Base-by-base conservation (phyloP, 1,284 basidiomycete species). In the Cystobasidium slooffiae region DNA sequence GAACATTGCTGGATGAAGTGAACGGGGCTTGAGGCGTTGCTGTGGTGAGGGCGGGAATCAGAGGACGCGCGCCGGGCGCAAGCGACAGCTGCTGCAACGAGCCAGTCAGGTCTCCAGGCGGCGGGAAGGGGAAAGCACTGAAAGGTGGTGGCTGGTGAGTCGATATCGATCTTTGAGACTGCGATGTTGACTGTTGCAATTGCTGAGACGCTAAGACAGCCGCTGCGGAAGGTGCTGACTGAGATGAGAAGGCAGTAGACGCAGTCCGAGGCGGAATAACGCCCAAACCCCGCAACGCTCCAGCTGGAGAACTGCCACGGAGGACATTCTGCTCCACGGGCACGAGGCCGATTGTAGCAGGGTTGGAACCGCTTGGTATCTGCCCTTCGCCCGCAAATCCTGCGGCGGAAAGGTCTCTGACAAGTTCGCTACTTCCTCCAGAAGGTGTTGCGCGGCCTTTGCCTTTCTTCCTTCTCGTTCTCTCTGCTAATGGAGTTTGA, bases 401-500 rank as follows among this genome's bases (percentile, higher is more conserved):
- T 20, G 56, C 10, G 6, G 56, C 56, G 9, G 37, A 41, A 10
- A 59, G 39, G 43, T 59, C 56, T 18, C 31, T 59, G 37, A 14
- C 9, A 22, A 6, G 47, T 12, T 52, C 22, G 49, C 51, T 31
- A 14, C 20, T 31, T 14, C 10, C 53, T 18, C 22, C 43, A 41
- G 8, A 16, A n/a, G 37, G 20, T 6, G 55, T 31, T 5, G 67
- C 37, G 16, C 53, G 67, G 18, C 6, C 24, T 53, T 72, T 72
- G 14, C 69, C 69, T 31, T 72, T 72, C 7, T 37, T 37, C 43
- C 59, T 43, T 10, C 46, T 49, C 6, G 46, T 43, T 12, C 61
- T 20, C 24, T 55, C 59, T 7, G 61, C 69, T 41, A 64, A 31
- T 5, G 69, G 69, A 31, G 69, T 64, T 22, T 53, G 55, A 31